Base-by-base conservation (phyloP, 2,329 filamentous ascomycete species). In the Fusarium verrucosum region DNA sequence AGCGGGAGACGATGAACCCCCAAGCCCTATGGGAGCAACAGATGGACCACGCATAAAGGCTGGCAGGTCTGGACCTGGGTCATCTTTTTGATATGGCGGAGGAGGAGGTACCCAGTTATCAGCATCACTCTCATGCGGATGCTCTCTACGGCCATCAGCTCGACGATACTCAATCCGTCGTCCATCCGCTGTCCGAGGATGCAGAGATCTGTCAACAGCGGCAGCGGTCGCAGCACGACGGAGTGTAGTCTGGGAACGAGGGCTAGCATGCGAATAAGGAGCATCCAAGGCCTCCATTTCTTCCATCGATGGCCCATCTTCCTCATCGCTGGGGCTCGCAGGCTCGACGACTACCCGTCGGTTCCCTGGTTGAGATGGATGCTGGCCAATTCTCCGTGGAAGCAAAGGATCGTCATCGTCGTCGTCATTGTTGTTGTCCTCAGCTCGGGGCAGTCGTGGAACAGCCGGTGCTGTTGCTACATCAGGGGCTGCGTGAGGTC, bases 71-170 rank as follows among this genome's bases (percentile, higher is more conserved):
- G 58, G 58, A 6, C 80, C 81, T 1, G 85, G 85, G 43, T 87
- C 85, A 1, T 90, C 87, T 51, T 86, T 85, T 36, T 88, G 86
- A 70, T 96, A 96, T 1, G 91, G 91, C 4, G 92, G 92, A 10
- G 92, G 92, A 7, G 92, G 92, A 7, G 92, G 91, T 6, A 93
- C 90, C 92, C 92, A 96, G 69, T 94, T 92, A 70, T 95, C 92
- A 5, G 92, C 91, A 73, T 95, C 92, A 64, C 91, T 94, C 76
- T 95, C 92, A 74, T 95, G 91, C 5, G 92, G 92, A 68, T 92
- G 84, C 70, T 94, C 89, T 37, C 85, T 82, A 37, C 88, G 83
- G 8, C 89, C 88, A 75, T 92, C 89, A 14, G 89, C 89, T 41
- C 89, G 85, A 40, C 88, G 85, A 72, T 90, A 91, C 67, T 88